Base-by-base conservation (phyloP, 495 filamentous ascomycete genomes). In the Viridothelium virens region DNA sequence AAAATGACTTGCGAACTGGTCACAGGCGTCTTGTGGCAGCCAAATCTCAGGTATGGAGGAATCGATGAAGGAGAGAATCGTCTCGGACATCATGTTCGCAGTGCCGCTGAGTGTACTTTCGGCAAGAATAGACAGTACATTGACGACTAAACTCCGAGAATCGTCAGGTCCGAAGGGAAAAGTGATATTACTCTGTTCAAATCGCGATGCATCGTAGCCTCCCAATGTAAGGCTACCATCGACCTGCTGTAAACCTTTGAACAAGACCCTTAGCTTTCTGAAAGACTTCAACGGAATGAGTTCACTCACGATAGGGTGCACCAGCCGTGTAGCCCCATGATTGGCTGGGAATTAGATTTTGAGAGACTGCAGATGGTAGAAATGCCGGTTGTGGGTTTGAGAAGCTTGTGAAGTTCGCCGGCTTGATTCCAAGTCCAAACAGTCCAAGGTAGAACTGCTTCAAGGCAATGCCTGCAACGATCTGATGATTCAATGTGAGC, bases 351-450 rank as follows among this genome's bases (percentile, higher is more conserved):
- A 74, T 74, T 2, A 63, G 41, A 36, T 61, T 68, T 56, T 71
- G 41, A 10, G 66, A 56, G 39, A 65, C 68, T 38, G 77, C 44
- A 0, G 62, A 63, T 10, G 37, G 46, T 33, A 77, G 14, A 63
- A 83, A 83, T 64, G 83, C 83, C 11, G 81, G 67, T 59, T 77
- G 71, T 10, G 78, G 75, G 68, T 83, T 79, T 4, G 74, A 73
- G 16, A 79, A 71, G 41, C 68, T 69, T 25, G 72, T 78, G 71
- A 83, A 83, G 66, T 84, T 84, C 36, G 76, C 77, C 0, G 79
- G 72, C 66, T 78, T 76, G 41, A 78, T 76, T 63, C 80, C 80
- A 53, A 86, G 72, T n/a, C 85, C 85, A 66, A 87, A 80, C 38
- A 81, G 73, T 36, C 73, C 82, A 67, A 86, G 70, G 71, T 84